Evolutionary conservation across 2,329 filamentous ascomycete species (phyloP).

Genomic region (Exophiala phaeomuriformis): DNA sequence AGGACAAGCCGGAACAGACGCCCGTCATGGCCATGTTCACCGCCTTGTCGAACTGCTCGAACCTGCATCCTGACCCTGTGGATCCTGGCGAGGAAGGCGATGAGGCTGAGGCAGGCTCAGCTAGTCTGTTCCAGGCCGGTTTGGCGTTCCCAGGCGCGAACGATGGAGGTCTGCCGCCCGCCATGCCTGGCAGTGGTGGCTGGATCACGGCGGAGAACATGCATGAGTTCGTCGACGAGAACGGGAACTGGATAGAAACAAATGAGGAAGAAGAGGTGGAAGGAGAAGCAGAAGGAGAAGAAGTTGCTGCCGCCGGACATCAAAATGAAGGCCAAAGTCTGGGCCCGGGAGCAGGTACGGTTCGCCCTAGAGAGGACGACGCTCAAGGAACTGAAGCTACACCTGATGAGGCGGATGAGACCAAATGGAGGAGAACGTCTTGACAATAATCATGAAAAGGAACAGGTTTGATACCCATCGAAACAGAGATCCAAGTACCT

Average conservation of each 20-base stretch:
- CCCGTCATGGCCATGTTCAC: slow-evolving; percentile 38
- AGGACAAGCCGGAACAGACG: slow-evolving; percentile 33
- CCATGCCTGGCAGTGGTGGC: slow-evolving; percentile 43
- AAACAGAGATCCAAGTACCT: too few relatives aligned
- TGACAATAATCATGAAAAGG: slow-evolving; percentile 27
- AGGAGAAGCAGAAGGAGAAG: slow-evolving; percentile 44
- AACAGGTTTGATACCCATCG: not conserved
- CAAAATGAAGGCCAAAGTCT: slow-evolving; percentile 5
- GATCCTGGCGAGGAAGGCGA: slow-evolving; percentile 34
- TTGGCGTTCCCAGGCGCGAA: slow-evolving; percentile 33
- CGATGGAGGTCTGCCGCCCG: slow-evolving; percentile 39
- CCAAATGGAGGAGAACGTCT: slow-evolving; percentile 49
- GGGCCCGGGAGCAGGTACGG: slow-evolving; percentile 37
- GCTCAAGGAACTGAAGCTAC: slow-evolving; percentile 25
- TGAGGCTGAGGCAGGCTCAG: slow-evolving; percentile 24
- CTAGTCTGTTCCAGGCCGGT: slow-evolving; percentile 34
- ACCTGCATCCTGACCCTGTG: slow-evolving; percentile 42
- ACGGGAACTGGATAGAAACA: slow-evolving; percentile 67
- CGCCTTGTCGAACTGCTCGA: slow-evolving; percentile 43
- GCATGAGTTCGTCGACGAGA: slow-evolving; percentile 69
- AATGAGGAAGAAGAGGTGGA: slow-evolving; percentile 46
- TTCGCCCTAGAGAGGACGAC: slow-evolving; percentile 34
- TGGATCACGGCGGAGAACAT: slow-evolving; percentile 84
- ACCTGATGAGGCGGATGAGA: slow-evolving; percentile 34
- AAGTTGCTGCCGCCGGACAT: too few relatives aligned